Evolutionary conservation across 495 filamentous ascomycete genomes (phyloP), one percentile per base, ranked within the genome.

Genomic region (Neurospora cerealis): DNA sequence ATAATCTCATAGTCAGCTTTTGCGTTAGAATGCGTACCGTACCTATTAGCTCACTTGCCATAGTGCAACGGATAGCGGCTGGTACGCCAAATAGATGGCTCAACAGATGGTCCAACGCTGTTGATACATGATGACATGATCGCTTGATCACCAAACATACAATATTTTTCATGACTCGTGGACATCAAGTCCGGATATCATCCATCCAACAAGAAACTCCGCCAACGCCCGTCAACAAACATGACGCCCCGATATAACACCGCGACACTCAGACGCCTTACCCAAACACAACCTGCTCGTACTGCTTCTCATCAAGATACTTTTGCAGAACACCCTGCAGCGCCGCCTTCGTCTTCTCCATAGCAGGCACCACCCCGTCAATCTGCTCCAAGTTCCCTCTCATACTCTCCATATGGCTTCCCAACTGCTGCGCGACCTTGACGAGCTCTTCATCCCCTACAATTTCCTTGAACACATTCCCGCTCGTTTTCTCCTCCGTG

Each of bases 301-400:
- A 82, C 75, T 79, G 81, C 79, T 79, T 85, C 79, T 76, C 86
- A 36, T 79, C 85, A 75, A 82, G 77, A 78, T 79, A 83, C 76
- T 76, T 81, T 78, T 79, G 83, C 80, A 84, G 77, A 75, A 81
- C 79, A 46, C 77, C 79, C 78, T 77, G 81, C 46, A 80, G 74
- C 72, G 77, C 82, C 70, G 74, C 87, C 78, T 83, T 87, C 81
- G 76, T 83, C 75, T 78, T 81, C 62, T 75, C 77, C 24, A 86
- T 82, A 6, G 80, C 81, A 7, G 83, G 83, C 62, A 83, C 73
- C 24, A 87, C 79, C 0, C 83, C 85, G 1, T 85, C 83, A 32
- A 86, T 82, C 79, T 86, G 84, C 54, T 80, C 87, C 80, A 83
- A 86, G 78, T 85, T 92, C 84, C 77, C 88, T 80, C 80, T 88